Percentiles rank a stretch among this genome's conserved stretches.
phyloP scores from a whole-genome alignment of 1,284 basidiomycete genomes.

The Ganoderma boninense region DNA sequence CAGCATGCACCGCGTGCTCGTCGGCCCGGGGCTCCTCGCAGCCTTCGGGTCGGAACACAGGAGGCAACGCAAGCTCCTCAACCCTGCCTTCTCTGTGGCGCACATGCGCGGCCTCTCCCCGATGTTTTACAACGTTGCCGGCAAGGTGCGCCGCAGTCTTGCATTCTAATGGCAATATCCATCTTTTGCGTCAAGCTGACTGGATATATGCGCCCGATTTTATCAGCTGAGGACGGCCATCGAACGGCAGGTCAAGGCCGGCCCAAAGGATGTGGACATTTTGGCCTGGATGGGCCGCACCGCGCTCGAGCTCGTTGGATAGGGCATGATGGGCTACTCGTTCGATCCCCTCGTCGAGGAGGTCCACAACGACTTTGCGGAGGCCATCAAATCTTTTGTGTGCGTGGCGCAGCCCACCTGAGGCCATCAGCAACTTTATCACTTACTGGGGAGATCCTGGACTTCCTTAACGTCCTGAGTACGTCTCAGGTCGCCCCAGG shows the following conservation, averaged over 20 bases:
- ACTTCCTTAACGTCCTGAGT: too few species aligned
- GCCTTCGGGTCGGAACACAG: not conserved
- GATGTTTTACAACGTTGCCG: slow-evolving; percentile 1
- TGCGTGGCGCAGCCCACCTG: slow-evolving; percentile 22
- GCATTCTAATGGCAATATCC: not conserved
- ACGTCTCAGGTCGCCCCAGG: too few species aligned
- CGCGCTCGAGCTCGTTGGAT: slow-evolving; percentile 47
- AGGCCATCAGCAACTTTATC: too few species aligned
- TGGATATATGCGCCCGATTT: not conserved
- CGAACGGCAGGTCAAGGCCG: slow-evolving; percentile 17
- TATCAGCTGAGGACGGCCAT: slow-evolving; percentile 31
- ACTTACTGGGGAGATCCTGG: too few species aligned
- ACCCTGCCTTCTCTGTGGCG: slow-evolving; percentile 4
- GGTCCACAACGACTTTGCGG: slow-evolving; percentile 32
- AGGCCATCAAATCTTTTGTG: slow-evolving; percentile 41
- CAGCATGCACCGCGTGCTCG: not conserved
- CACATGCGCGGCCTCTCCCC: slow-evolving; percentile 8
- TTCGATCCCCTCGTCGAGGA: slow-evolving; percentile 42
- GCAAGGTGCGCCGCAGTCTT: slow-evolving; percentile 2
- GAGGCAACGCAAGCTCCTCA: slow-evolving; percentile 10
- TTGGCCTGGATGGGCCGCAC: slow-evolving; percentile 46
- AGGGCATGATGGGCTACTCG: slow-evolving; percentile 45
- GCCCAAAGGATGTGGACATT: slow-evolving; percentile 43
- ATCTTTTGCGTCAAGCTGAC: not conserved
- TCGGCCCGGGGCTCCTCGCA: not conserved